Conservation (phyloP, 352 stramenopile genomes). For the Phytophthora sansomeana region DNA sequence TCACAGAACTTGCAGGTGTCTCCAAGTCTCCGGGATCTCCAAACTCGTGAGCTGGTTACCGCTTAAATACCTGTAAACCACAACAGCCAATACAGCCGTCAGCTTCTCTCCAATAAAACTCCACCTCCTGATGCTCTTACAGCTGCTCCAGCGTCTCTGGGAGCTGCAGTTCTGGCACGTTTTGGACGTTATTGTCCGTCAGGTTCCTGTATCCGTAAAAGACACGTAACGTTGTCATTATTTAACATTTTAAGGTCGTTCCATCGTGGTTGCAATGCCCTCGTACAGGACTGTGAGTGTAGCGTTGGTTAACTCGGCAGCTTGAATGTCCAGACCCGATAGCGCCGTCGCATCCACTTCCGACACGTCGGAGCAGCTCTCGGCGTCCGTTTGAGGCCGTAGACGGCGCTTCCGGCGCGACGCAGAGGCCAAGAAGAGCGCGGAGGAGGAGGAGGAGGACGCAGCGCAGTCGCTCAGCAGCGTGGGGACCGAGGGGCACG, state of each 20-base stretch:
- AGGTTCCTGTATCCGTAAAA: conserved; percentile 24
- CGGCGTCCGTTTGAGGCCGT: conserved; percentile 3
- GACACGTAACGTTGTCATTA: conserved; percentile 21
- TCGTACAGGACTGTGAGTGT: conserved; percentile 24
- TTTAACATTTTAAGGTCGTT: neutral
- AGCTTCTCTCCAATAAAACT: neutral
- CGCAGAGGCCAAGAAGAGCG: conserved; percentile 10
- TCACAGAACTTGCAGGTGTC: conserved; percentile 30
- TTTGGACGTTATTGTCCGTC: conserved; percentile 22
- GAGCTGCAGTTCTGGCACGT: conserved; percentile 23
- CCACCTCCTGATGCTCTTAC: conserved; percentile 7
- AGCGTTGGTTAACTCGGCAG: conserved; percentile 6
- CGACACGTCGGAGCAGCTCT: conserved; percentile 22
- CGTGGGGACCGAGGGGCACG: conserved; percentile 28
- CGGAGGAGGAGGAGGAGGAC: conserved; percentile 7
- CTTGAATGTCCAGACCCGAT: conserved; percentile 22
- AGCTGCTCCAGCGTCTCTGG: conserved; percentile 26
- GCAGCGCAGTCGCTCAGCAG: conserved; percentile 17
- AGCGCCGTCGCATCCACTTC: conserved; percentile 23
- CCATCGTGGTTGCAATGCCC: neutral
- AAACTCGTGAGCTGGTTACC: conserved; percentile 27
- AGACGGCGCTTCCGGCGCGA: conserved; percentile 14
- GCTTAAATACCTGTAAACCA: conserved; percentile 24
- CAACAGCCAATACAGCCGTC: neutral
- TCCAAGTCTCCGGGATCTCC: conserved; percentile 26